phyloP scores from a whole-genome alignment of 2,329 filamentous ascomycete genomes.

The Juglanconis oblonga region DNA sequence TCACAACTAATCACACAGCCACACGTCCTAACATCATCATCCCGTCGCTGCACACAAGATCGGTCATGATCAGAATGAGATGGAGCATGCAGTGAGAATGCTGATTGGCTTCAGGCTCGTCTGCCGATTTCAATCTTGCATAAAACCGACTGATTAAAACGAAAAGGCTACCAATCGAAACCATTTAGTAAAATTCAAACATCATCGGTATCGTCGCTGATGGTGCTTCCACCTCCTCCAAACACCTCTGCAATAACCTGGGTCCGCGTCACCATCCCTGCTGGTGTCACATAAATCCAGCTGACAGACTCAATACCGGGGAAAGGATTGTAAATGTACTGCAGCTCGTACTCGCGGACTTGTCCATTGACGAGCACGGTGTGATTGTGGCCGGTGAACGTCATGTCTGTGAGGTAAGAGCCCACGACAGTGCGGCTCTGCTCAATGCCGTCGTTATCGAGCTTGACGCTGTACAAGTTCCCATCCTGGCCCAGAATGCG shows the following conservation, averaged over 20 bases:
- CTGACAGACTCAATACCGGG: conserved; percentile 42
- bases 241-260: conserved; percentile 50
- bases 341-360: conserved; percentile 44
- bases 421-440: conserved; percentile 42
- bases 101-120: too few relatives aligned
- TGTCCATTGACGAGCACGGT: conserved; percentile 41
- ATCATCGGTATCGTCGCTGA: conserved; percentile 37
- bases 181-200: conserved; percentile 4
- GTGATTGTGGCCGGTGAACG: conserved; percentile 51
- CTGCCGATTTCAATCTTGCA: too few relatives aligned
- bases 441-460: conserved; percentile 52
- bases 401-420: conserved; percentile 49
- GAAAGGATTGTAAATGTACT: conserved; percentile 53
- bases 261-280: conserved; percentile 46
- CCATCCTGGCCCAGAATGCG: conserved; percentile 54
- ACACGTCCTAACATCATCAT: too few relatives aligned
- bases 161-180: background rate
- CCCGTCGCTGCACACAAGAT: too few relatives aligned
- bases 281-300: conserved; percentile 45
- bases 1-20: too few relatives aligned
- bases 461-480: conserved; percentile 48
- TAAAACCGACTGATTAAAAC: background rate
- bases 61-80: too few relatives aligned
- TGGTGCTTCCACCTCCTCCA: conserved; percentile 50
- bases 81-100: too few relatives aligned